These are phyloP conservation scores for Alternaria incomplexa DNA, from an alignment of 2,329 filamentous ascomycete species.

Conservation along the genomic window DNA sequence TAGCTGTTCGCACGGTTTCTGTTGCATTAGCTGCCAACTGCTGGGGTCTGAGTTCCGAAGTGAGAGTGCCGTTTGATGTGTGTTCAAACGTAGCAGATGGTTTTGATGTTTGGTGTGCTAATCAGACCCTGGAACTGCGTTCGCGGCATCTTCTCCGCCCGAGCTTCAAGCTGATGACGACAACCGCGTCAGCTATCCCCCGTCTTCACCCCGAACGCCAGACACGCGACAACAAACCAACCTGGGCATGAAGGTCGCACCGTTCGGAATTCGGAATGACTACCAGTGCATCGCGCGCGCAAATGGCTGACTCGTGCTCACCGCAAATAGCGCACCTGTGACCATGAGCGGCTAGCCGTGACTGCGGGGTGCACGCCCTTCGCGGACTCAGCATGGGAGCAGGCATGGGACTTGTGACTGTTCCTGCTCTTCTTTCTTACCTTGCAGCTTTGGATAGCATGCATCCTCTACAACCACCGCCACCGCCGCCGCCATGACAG, in stretches of 20 bases:
- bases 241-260: not conserved
- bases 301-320: conserved; percentile 6
- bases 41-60: not conserved
- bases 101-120: not conserved
- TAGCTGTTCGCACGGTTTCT: not conserved
- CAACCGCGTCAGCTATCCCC: not conserved
- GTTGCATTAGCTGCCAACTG: not conserved
- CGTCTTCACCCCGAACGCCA: not conserved
- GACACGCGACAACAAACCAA: not conserved
- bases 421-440: not conserved
- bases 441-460: conserved; percentile 8
- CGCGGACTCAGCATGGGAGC: conserved; percentile 11
- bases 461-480: conserved; percentile 6
- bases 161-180: not conserved
- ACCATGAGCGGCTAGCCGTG: conserved; percentile 16
- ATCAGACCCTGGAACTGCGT: not conserved
- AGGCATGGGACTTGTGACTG: conserved; percentile 4
- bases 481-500: conserved; percentile 40
- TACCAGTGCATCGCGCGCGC: not conserved
- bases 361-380: conserved; percentile 20
- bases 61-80: not conserved
- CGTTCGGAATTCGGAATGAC: conserved; percentile 7
- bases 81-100: not conserved
- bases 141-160: not conserved
- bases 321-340: conserved; percentile 11